Evolutionary conservation across 2,329 filamentous ascomycete species (phyloP).

Genomic region (Epichloe hybrida): DNA sequence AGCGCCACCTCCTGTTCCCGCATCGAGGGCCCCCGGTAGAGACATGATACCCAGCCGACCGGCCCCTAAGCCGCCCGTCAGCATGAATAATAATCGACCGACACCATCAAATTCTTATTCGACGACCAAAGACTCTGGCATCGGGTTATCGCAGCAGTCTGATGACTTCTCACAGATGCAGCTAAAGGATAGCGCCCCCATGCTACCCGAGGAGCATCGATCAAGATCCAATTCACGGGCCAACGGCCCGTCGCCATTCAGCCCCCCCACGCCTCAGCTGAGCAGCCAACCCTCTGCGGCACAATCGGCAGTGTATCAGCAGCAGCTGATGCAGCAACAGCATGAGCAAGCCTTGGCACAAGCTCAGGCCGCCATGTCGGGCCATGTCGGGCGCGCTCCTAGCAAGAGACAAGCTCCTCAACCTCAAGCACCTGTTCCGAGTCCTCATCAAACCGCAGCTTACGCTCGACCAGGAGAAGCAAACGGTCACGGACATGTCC

Average conservation of each 20-base stretch:
- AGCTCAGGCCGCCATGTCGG: conserved; percentile 62
- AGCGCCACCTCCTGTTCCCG: conserved; percentile 77
- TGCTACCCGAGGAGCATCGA: conserved; percentile 54
- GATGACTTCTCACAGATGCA: conserved; percentile 39
- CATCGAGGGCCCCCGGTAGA: conserved; percentile 32
- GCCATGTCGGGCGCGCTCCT: conserved; percentile 56
- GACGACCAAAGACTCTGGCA: conserved; percentile 45
- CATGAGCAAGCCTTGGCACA: conserved; percentile 74
- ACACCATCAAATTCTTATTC: conserved; percentile 37
- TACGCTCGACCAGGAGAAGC: conserved; percentile 17
- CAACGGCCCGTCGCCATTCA: conserved; percentile 38
- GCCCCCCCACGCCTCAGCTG: conserved; percentile 27
- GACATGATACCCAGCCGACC: conserved; percentile 64
- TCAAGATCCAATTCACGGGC: conserved; percentile 52
- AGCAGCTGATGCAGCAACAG: conserved; percentile 61
- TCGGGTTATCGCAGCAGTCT: conserved; percentile 43
- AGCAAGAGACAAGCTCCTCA: conserved; percentile 50
- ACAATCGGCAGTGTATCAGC: conserved; percentile 40
- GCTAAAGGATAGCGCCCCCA: conserved; percentile 41
- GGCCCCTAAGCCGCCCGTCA: conserved; percentile 73
- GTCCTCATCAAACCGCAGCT: conserved; percentile 13
- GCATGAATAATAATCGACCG: conserved; percentile 42
- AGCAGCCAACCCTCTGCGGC: conserved; percentile 14
- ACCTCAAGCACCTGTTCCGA: conserved; percentile 13
- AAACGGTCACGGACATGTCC: conserved; percentile 20